These are phyloP conservation scores for Lactarius indigo DNA, from an alignment of 768 basidiomycete genomes.

Conservation along the genomic window DNA sequence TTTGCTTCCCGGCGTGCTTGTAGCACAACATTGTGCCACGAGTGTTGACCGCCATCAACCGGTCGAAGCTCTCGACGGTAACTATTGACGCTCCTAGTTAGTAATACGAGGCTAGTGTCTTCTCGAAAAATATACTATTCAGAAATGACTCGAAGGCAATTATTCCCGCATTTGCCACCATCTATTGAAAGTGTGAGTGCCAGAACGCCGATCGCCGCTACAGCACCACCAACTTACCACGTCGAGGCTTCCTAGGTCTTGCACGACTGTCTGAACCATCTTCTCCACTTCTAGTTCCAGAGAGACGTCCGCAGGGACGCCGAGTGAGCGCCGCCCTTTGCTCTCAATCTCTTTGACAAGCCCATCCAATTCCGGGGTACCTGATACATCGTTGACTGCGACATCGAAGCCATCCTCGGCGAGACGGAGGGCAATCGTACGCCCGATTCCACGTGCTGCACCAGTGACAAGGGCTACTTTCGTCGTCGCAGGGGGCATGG, in stretches of 20 bases:
- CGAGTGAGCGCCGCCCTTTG: constrained; percentile 14
- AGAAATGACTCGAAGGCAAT: not conserved
- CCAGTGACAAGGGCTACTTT: constrained; percentile 28
- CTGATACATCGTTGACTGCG: constrained; percentile 22
- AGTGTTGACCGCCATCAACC: constrained; percentile 14
- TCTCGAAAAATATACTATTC: constrained; percentile 1
- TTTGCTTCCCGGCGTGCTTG: constrained; percentile 27
- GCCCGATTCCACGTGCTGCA: constrained; percentile 25
- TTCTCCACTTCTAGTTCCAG: constrained; percentile 8
- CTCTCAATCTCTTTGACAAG: constrained; percentile 7
- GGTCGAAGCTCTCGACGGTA: constrained; percentile 11
- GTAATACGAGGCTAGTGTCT: no score
- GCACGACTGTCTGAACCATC: constrained; percentile 13
- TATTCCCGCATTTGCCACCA: constrained; percentile 25
- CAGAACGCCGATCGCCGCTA: no score
- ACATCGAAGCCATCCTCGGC: constrained; percentile 26
- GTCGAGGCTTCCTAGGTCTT: constrained; percentile 18
- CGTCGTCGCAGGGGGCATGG: not conserved
- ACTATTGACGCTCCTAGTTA: not conserved
- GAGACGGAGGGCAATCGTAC: constrained; percentile 26
- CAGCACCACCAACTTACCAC: constrained; percentile 10
- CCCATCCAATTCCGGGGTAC: not conserved
- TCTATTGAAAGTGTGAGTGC: not conserved
- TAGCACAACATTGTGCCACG: constrained; percentile 27
- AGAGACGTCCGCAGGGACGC: constrained; percentile 16